Evolutionary conservation across 176 grass and related monocot genomes (phyloP), one percentile per base, ranked within the genome.

Genomic region (Hyparrhenia diplandra): DNA sequence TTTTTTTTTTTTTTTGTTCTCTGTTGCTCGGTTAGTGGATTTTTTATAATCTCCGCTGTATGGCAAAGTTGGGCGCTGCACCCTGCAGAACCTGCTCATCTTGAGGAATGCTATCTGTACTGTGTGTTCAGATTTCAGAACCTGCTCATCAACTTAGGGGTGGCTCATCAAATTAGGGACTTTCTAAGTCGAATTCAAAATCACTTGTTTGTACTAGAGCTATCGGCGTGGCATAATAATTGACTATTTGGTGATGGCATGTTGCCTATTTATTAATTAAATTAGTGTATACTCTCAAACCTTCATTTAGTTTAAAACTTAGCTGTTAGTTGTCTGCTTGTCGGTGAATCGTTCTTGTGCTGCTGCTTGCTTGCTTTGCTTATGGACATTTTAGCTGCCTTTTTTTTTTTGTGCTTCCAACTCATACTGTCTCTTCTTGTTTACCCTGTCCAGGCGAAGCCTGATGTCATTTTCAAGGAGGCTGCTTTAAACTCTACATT

Each of bases 401-500:
- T 65, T 65, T 65, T 45, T 21, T 34, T 37, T 52, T 34, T 21
- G 34, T 34, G 34, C 23, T 69, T 55, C 43, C 10, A 85, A 63
- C 42, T 81, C 4, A 31, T 74, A 45, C 41, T 32, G 57, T 71
- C 49, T 43, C 23, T 73, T 74, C 58, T 16, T 45, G 45, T 67
- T 21, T 21, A 76, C 79, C 54, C 25, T 77, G 35, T 90, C 32
- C 71, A 99, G 92, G 96, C 85, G 13, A 95, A 88, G 66, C 90
- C 96, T 80, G 90, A 90, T 72, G 82, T 93, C 82, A 37, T 83
- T 79, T 99, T 88, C 64, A 95, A 93, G 77, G 84, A 82, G 65
- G n/a, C 69, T 28, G n/a, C 85, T 62, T 82, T 85, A 82, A 25
- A 73, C 76, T 93, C 90, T 8, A 85, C 88, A 18, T 64, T 99